Base-by-base conservation (phyloP, 495 filamentous ascomycete species). In the Podospora pseudocomata region DNA sequence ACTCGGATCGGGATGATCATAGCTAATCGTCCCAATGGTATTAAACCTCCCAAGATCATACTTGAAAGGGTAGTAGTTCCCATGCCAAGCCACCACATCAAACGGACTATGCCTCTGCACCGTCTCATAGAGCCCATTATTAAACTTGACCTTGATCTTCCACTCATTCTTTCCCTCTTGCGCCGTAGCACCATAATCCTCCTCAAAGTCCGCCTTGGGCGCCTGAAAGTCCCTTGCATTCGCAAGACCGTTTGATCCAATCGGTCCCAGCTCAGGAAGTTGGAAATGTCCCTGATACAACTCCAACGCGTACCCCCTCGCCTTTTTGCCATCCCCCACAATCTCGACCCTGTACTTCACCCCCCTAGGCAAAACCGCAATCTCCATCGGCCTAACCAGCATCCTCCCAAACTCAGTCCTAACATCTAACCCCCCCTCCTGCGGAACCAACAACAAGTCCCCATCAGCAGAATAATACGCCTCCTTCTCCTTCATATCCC, bases 401-500 rank as follows among this genome's bases (percentile, higher is more conserved):
- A 97, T 79, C 69, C 86, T 86, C 13, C 93, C 93, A 32, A 96
- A 79, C 78, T 97, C 93, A 0, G 93, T 94, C 72, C 90, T 89
- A 65, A 97, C 92, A 72, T 96, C 90, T 60, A 97, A 83, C 39
- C 87, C 87, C 18, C 93, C 93, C 71, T 94, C 89, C 75, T 96
- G 92, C 0, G 88, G 85, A 13, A 96, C 93, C 69, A 97, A 89
- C 55, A 97, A 79, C 73, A 96, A 88, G 78, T 97, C 93, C 0
- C 93, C 93, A 73, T 97, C 93, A 0, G 92, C 89, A n/a, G 89
- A 92, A 79, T 94, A 96, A 76, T 94, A 96, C 0, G 92, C 92
- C 60, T 87, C 82, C n/a, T 74, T 75, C n/a, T 78, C 75, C 56
- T 83, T 83, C 93, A 97, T 97, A 67, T 90, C 89, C 71, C 87